Evolutionary conservation across 2,329 filamentous ascomycete species (phyloP).

Genomic region (Bipolaris bicolor): DNA sequence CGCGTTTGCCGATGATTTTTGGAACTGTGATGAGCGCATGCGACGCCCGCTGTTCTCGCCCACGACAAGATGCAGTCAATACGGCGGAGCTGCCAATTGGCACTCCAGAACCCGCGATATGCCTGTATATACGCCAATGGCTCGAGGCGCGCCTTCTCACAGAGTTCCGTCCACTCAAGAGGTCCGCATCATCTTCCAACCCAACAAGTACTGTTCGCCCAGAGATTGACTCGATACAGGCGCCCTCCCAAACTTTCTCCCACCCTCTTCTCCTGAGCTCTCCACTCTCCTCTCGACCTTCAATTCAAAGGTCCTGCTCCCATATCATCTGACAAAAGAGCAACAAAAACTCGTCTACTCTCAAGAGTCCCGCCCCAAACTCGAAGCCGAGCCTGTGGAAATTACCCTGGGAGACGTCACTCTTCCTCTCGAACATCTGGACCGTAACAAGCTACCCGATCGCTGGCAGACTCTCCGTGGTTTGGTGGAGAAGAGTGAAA

Average conservation of each 20-base stretch:
- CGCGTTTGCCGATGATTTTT: constrained; percentile 32
- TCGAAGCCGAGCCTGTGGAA: constrained; percentile 52
- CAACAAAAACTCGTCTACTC: constrained; percentile 54
- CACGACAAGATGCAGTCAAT: constrained; percentile 39
- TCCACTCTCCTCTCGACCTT: constrained; percentile 49
- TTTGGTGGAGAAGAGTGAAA: constrained; percentile 28
- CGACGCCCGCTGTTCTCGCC: constrained; percentile 1
- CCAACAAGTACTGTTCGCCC: not conserved
- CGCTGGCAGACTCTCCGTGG: constrained; percentile 17
- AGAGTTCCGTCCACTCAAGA: constrained; percentile 28
- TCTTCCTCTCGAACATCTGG: constrained; percentile 42
- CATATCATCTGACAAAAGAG: constrained; percentile 49
- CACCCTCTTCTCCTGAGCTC: constrained; percentile 51
- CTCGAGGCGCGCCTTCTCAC: constrained; percentile 41
- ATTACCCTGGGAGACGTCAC: constrained; percentile 50
- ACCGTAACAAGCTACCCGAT: constrained; percentile 28
- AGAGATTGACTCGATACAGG: constrained; percentile 25
- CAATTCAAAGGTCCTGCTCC: constrained; percentile 54
- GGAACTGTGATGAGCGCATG: constrained; percentile 7
- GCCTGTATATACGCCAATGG: constrained; percentile 24
- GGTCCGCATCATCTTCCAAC: constrained; percentile 21
- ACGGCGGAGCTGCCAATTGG: constrained; percentile 38
- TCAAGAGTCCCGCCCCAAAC: constrained; percentile 48
- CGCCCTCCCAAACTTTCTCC: constrained; percentile 51
- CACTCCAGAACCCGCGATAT: constrained; percentile 22